Conservation (phyloP, 1,284 basidiomycete genomes). For the Singerocomus inundabilis region DNA sequence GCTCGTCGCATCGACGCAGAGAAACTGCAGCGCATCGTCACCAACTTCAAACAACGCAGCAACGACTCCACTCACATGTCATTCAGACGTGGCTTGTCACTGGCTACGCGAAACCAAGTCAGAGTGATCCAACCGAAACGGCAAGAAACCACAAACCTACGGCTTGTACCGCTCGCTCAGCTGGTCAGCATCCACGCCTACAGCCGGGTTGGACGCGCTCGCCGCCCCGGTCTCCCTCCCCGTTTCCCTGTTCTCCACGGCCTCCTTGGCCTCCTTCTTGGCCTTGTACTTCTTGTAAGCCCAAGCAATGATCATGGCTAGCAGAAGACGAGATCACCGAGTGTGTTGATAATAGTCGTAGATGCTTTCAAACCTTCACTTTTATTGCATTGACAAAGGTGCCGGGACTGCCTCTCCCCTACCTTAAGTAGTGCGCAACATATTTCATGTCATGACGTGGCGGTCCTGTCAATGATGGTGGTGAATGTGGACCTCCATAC, state of each 20-base stretch:
- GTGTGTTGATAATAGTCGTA: neutral
- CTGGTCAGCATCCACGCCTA: neutral
- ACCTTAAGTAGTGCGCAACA: too few species aligned
- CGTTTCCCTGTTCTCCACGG: too few species aligned
- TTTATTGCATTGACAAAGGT: conserved; percentile 7
- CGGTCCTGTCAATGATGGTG: too few species aligned
- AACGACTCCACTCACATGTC: conserved; percentile 10
- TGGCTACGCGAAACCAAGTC: neutral
- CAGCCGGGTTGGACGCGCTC: neutral
- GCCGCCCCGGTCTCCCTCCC: conserved; percentile 4
- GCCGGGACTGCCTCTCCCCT: too few species aligned
- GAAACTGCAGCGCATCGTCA: conserved; percentile 13
- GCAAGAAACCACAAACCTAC: conserved; percentile 13
- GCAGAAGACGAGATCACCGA: neutral
- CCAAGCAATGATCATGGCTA: conserved; percentile 18
- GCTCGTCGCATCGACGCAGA: neutral
- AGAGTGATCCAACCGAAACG: neutral
- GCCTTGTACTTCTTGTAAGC: conserved; percentile 32
- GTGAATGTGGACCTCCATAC: too few species aligned
- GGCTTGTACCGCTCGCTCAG: conserved; percentile 4
- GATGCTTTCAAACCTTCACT: neutral
- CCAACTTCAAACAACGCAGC: neutral
- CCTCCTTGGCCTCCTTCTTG: conserved; percentile 22
- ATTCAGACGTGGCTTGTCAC: neutral
- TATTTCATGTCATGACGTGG: neutral